These are phyloP conservation scores for Amanita molliuscula DNA, from an alignment of 768 basidiomycete species.

Conservation along the genomic window DNA sequence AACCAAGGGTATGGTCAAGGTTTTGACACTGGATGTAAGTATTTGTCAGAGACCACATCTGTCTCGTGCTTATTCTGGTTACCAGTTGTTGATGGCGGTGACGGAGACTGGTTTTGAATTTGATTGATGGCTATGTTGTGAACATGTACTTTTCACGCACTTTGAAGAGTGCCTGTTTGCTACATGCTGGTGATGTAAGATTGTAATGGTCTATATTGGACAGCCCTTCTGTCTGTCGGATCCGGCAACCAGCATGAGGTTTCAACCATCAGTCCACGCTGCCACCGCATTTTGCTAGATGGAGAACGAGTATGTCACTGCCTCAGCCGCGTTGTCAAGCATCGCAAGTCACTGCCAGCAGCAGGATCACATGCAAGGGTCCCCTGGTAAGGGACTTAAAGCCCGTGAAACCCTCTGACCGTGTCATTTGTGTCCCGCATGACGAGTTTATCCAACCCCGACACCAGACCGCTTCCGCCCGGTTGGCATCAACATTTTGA, in stretches of 20 bases:
- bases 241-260: no score
- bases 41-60: background rate
- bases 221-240: no score
- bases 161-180: background rate
- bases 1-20: background rate
- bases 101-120: background rate
- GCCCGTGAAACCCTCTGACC: background rate
- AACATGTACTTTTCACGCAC: background rate
- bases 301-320: no score
- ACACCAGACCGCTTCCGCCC: slow-evolving; percentile 18
- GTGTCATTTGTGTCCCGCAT: background rate
- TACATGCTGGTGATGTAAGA: no score
- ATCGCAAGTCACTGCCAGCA: no score
- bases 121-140: no score
- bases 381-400: background rate
- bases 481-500: slow-evolving; percentile 26
- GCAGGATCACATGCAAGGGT: no score
- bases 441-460: slow-evolving; percentile 8
- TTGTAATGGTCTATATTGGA: no score
- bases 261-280: no score
- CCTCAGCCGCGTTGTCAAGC: no score
- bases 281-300: no score
- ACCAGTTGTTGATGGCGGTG: background rate
- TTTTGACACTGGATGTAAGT: background rate
- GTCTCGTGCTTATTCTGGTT: background rate